Evolutionary conservation across 345 rosid genomes (phyloP).

Genomic region (Lumnitzera racemosa): DNA sequence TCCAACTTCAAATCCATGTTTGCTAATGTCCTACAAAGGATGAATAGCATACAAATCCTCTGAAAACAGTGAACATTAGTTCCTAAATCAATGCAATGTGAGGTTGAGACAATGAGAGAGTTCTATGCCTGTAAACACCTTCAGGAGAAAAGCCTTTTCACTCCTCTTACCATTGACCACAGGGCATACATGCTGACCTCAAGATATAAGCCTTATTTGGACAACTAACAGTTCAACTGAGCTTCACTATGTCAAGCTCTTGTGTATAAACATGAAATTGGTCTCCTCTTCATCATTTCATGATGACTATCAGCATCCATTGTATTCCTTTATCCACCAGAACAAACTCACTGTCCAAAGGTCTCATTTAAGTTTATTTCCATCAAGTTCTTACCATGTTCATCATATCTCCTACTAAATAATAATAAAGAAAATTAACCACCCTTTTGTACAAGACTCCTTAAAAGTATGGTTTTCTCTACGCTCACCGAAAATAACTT

Average conservation of each 20-base stretch:
- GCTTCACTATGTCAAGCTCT: no score
- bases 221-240: no score
- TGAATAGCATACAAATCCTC: neutral
- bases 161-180: no score
- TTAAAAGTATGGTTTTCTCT: neutral
- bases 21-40: constrained; percentile 61
- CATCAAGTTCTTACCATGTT: neutral
- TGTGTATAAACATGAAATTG: no score
- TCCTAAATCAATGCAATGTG: neutral
- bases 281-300: no score
- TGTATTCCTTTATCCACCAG: no score
- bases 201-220: no score
- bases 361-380: neutral
- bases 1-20: constrained; percentile 86
- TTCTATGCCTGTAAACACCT: no score
- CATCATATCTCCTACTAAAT: constrained; percentile 1
- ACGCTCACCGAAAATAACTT: constrained; percentile 76
- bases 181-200: no score
- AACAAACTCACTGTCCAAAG: no score
- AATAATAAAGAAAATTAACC: neutral
- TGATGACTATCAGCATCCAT: no score
- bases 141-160: no score
- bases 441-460: neutral
- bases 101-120: neutral
- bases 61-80: neutral